phyloP scores from a whole-genome alignment of 495 filamentous ascomycete species.

The Aspergillus campestris region DNA sequence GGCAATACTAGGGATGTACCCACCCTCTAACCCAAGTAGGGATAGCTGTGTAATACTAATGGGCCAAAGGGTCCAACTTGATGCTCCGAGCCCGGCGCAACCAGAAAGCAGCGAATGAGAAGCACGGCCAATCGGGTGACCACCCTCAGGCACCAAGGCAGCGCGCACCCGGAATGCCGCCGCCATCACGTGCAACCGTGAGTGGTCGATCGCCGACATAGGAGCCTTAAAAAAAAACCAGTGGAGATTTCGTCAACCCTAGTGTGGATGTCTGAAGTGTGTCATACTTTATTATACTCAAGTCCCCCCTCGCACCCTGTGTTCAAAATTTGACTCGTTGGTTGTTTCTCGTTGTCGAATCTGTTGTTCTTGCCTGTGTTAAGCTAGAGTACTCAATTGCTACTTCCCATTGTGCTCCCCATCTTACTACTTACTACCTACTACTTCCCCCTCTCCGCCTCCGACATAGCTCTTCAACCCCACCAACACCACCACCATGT shows the following conservation, averaged over 20 bases:
- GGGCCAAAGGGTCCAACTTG: too few relatives aligned
- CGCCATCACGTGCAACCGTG: neutral
- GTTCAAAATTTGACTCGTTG: too few relatives aligned
- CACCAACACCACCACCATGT: conserved; percentile 26
- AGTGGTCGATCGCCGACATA: too few relatives aligned
- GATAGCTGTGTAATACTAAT: too few relatives aligned
- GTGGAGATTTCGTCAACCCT: neutral
- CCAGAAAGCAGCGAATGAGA: conserved; percentile 3
- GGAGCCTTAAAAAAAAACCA: neutral
- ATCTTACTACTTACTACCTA: neutral
- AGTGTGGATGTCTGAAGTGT: too few relatives aligned
- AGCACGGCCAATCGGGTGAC: conserved; percentile 4
- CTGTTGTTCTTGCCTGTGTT: too few relatives aligned
- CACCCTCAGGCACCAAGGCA: conserved; percentile 11
- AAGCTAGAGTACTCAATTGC: neutral
- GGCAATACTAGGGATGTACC: too few relatives aligned
- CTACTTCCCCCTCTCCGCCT: neutral
- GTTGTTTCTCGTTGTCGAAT: too few relatives aligned
- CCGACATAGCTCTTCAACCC: neutral
- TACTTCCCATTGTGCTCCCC: neutral
- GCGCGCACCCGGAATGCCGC: neutral
- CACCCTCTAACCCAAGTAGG: too few relatives aligned
- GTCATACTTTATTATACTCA: too few relatives aligned
- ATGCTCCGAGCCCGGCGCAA: neutral
- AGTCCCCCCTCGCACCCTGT: too few relatives aligned